phyloP scores from a whole-genome alignment of 2,329 filamentous ascomycete species.

The Fusarium keratoplasticum region DNA sequence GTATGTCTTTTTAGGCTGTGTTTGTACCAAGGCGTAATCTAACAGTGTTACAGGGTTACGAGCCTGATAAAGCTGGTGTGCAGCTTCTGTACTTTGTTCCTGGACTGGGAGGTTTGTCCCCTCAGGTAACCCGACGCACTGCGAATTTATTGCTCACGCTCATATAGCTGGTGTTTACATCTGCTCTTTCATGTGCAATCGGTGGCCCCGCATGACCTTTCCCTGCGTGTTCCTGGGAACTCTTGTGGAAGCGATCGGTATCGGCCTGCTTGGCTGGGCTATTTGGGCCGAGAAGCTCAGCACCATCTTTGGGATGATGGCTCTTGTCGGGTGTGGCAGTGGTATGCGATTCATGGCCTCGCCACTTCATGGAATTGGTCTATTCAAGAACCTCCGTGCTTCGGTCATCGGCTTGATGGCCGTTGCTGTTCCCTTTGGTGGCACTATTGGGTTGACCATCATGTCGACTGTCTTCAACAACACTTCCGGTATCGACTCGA shows the following conservation, averaged over 20 bases:
- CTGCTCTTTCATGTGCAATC: conserved; percentile 70
- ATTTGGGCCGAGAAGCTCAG: conserved; percentile 60
- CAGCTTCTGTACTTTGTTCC: conserved; percentile 74
- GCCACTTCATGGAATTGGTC: conserved; percentile 71
- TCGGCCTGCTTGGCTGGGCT: conserved; percentile 69
- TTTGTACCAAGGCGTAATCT: neutral
- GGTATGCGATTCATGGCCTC: conserved; percentile 75
- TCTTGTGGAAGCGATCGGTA: conserved; percentile 67
- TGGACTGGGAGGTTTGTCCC: conserved; percentile 64
- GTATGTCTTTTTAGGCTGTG: conserved; percentile 31
- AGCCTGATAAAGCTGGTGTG: conserved; percentile 62
- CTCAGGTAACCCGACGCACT: neutral
- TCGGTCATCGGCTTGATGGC: conserved; percentile 70
- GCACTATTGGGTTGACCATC: conserved; percentile 72
- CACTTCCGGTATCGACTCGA: conserved; percentile 46
- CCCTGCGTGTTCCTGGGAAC: conserved; percentile 67
- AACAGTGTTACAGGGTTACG: conserved; percentile 54
- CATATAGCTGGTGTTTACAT: conserved; percentile 63
- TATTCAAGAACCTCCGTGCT: conserved; percentile 69
- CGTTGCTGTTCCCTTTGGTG: conserved; percentile 71
- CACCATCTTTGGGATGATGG: conserved; percentile 75
- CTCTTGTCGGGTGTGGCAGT: conserved; percentile 70
- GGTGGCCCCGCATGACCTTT: conserved; percentile 71
- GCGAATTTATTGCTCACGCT: neutral
- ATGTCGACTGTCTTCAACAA: conserved; percentile 80